Evolutionary conservation across 805 yeast genomes (phyloP).

Genomic region (Cyberlindnera japonica): DNA sequence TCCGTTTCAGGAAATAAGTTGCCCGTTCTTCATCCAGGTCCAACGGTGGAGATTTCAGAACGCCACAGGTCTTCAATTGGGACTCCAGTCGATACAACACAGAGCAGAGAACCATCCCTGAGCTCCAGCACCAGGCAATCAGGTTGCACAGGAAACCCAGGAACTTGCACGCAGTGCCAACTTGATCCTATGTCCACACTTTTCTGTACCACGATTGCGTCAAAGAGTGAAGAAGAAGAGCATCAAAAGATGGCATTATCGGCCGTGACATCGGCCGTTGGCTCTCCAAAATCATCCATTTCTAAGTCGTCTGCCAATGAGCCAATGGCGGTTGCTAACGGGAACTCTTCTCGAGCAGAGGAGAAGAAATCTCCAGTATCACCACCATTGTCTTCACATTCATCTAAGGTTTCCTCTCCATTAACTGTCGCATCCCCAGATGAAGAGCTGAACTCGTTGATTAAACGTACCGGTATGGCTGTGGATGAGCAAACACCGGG

Average conservation of each 20-base stretch:
- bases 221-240: constrained; percentile 30
- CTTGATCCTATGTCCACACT: constrained; percentile 82
- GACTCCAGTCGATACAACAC: constrained; percentile 15
- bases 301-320: background rate
- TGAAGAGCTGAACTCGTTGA: constrained; percentile 26
- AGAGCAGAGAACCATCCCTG: constrained; percentile 2
- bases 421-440: constrained; percentile 16
- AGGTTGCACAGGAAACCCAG: constrained; percentile 84
- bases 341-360: background rate
- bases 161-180: constrained; percentile 81
- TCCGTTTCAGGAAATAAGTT: constrained; percentile 35
- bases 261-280: constrained; percentile 2
- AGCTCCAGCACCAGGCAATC: constrained; percentile 15
- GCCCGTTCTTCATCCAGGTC: constrained; percentile 65
- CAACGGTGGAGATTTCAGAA: constrained; percentile 46
- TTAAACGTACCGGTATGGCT: constrained; percentile 10
- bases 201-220: constrained; percentile 83
- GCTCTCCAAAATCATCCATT: constrained; percentile 7
- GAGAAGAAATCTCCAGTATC: constrained; percentile 27
- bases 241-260: constrained; percentile 10
- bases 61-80: constrained; percentile 29
- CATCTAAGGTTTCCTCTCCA: constrained; percentile 29
- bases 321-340: constrained; percentile 1
- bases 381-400: constrained; percentile 25
- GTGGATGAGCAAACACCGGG: constrained; percentile 13